phyloP scores from a whole-genome alignment of 257 asterid species.

The Lithospermum erythrorhizon region DNA sequence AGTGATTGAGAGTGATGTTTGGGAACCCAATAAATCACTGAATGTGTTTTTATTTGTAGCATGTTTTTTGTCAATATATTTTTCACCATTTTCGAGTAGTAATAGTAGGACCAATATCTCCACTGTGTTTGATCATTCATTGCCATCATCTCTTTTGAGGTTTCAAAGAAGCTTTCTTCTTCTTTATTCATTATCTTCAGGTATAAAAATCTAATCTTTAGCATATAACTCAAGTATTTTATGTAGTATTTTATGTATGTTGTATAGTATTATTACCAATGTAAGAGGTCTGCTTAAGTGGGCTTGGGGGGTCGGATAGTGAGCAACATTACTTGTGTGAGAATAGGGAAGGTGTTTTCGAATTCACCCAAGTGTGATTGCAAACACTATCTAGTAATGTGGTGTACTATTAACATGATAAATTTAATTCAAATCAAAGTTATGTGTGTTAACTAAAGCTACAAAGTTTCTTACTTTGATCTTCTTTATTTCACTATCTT shows the following conservation, averaged over 20 bases:
- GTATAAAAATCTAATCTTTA: conserved; percentile 15
- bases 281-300: no score
- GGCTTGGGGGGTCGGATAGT: no score
- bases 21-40: conserved; percentile 64
- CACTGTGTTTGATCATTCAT: conserved; percentile 56
- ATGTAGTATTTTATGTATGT: background rate
- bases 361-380: no score
- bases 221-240: background rate
- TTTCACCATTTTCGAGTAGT: conserved; percentile 30
- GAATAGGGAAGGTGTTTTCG: no score
- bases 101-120: conserved; percentile 9
- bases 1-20: conserved; percentile 55
- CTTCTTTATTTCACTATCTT: no score
- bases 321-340: no score
- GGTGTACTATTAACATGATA: no score
- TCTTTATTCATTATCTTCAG: conserved; percentile 65
- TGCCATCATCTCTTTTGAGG: conserved; percentile 40
- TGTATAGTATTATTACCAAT: no score
- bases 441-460: no score
- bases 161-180: conserved; percentile 56
- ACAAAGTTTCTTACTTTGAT: no score
- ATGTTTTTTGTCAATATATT: conserved; percentile 46
- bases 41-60: conserved; percentile 41
- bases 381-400: no score
- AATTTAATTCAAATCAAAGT: no score